Evolutionary conservation across 2,329 filamentous ascomycete genomes (phyloP).

Genomic region (Scedosporium minutisporum): DNA sequence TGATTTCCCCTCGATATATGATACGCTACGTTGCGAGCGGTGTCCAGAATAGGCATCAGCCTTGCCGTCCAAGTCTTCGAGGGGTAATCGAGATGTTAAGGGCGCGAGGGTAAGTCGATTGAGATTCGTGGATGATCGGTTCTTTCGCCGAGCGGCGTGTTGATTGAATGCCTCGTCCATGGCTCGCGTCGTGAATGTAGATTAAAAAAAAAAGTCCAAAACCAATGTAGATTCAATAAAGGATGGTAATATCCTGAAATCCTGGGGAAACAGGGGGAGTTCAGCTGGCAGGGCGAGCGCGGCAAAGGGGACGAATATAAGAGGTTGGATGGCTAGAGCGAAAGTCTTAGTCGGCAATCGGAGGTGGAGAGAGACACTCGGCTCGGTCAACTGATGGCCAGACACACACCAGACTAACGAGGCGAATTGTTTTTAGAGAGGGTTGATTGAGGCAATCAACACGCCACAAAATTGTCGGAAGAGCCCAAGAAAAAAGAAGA

Average conservation of each 20-base stretch:
- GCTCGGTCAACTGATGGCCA: neutral
- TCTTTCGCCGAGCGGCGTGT: conserved; percentile 48
- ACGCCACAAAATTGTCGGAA: neutral
- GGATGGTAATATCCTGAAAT: neutral
- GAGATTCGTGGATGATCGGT: conserved; percentile 48
- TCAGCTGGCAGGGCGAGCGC: neutral
- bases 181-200: neutral
- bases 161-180: conserved; percentile 56
- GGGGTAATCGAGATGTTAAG: conserved; percentile 50
- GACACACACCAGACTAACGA: neutral
- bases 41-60: conserved; percentile 23
- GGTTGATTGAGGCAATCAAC: neutral
- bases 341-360: neutral
- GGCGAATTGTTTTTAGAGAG: neutral
- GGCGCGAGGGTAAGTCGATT: conserved; percentile 55
- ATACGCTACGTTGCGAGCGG: conserved; percentile 23
- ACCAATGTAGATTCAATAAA: neutral
- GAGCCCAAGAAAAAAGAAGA: neutral
- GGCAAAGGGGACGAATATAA: neutral
- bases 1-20: conserved; percentile 51
- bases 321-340: neutral
- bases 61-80: conserved; percentile 41
- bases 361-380: neutral
- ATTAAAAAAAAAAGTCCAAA: neutral
- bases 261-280: neutral